Percentiles rank a stretch among this genome's conserved stretches.
These are phyloP conservation scores for Suhomyces bolitotheri DNA, from an alignment of 1,139 yeast species.

Conservation along the genomic window DNA sequence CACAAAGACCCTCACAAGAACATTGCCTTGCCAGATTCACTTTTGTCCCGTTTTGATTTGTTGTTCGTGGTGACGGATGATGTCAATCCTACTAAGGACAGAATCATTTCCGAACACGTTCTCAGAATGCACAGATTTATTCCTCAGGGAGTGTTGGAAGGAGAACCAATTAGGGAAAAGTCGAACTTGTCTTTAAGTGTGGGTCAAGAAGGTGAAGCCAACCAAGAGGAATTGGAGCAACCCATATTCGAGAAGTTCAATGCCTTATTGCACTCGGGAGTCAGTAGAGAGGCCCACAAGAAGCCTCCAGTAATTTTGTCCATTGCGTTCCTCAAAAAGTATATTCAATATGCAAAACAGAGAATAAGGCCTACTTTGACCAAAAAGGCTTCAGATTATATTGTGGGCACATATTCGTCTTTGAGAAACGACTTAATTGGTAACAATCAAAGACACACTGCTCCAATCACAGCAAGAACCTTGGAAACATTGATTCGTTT, in stretches of 20 bases:
- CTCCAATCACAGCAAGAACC: constrained; percentile 98
- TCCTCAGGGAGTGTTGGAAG: constrained; percentile 88
- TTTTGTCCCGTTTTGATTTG: constrained; percentile 94
- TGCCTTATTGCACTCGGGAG: constrained; percentile 81
- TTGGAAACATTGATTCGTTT: constrained; percentile 93
- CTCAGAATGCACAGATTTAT: constrained; percentile 88
- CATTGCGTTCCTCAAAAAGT: constrained; percentile 85
- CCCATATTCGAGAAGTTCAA: constrained; percentile 81
- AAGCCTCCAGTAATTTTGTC: constrained; percentile 66
- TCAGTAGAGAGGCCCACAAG: constrained; percentile 38
- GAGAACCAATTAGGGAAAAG: constrained; percentile 89
- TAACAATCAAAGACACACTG: constrained; percentile 74
- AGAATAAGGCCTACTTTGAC: constrained; percentile 83
- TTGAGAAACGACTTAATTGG: constrained; percentile 80
- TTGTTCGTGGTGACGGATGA: constrained; percentile 96
- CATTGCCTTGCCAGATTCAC: constrained; percentile 94
- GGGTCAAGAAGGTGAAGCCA: constrained; percentile 58
- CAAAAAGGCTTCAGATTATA: constrained; percentile 74
- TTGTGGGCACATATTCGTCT: constrained; percentile 76
- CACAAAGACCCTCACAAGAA: constrained; percentile 96
- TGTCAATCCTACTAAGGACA: constrained; percentile 79
- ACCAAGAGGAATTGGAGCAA: constrained; percentile 51
- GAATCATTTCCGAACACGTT: constrained; percentile 91
- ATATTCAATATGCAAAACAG: constrained; percentile 90
- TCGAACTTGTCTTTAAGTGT: constrained; percentile 71